These are phyloP conservation scores for Nitzschia sp. DNA, from an alignment of 108 stramenopile genomes.

Conservation along the genomic window DNA sequence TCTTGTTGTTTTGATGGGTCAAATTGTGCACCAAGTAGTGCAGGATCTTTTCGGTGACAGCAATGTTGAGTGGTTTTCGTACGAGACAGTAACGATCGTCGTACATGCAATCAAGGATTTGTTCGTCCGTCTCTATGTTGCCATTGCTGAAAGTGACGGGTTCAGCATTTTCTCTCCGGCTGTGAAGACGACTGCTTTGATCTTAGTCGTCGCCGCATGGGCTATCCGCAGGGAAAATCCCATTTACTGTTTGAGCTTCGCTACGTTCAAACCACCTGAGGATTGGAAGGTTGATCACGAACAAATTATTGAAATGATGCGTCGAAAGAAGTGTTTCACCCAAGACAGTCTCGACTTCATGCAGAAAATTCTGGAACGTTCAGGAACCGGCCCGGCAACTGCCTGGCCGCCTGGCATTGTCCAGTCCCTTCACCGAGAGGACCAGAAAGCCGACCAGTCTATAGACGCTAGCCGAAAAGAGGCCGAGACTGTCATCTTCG, in stretches of 20 bases:
- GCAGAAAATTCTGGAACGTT: constrained; percentile 86
- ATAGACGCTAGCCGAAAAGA: constrained; percentile 92
- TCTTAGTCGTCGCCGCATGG: constrained; percentile 67
- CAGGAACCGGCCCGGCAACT: constrained; percentile 91
- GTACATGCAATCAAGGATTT: constrained; percentile 56
- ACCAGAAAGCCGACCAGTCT: constrained; percentile 78
- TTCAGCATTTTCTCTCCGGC: constrained; percentile 70
- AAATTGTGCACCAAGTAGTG: constrained; percentile 77
- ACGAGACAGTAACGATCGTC: constrained; percentile 63
- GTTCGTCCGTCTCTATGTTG: constrained; percentile 48
- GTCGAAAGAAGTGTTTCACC: constrained; percentile 88
- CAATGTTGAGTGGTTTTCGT: constrained; percentile 43
- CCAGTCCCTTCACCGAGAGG: constrained; percentile 64
- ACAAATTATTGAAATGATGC: constrained; percentile 91
- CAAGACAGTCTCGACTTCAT: constrained; percentile 88
- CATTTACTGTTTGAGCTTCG: constrained; percentile 91
- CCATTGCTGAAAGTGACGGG: constrained; percentile 55
- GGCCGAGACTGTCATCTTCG: constrained; percentile 93
- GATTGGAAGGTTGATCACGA: constrained; percentile 90
- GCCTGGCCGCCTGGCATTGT: constrained; percentile 98
- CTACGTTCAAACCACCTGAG: constrained; percentile 93
- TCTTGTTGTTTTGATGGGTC: constrained; percentile 65
- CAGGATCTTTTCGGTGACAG: constrained; percentile 64
- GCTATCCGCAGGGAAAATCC: constrained; percentile 79
- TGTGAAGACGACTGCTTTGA: constrained; percentile 75